Conservation (phyloP, 2,329 filamentous ascomycete genomes). For the Colletotrichum sublineola region DNA sequence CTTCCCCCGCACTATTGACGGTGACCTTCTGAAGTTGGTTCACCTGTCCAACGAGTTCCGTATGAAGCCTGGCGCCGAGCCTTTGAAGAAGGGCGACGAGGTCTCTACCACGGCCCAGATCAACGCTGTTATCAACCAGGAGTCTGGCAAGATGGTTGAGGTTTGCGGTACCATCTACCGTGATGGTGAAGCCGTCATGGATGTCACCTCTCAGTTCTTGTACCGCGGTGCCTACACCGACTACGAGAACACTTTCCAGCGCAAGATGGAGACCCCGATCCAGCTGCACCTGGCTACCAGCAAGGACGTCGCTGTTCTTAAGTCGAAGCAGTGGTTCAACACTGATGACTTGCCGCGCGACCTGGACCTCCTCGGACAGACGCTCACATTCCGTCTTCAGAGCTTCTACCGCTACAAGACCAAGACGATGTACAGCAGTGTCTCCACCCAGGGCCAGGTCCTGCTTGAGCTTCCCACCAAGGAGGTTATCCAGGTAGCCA, state of each 20-base stretch:
- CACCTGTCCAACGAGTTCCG: slow-evolving; percentile 98
- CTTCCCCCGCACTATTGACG: slow-evolving; percentile 96
- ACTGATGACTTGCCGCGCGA: slow-evolving; percentile 78
- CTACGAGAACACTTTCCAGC: slow-evolving; percentile 98
- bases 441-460: slow-evolving; percentile 93
- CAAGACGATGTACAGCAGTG: slow-evolving; percentile 88
- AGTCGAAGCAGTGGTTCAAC: slow-evolving; percentile 98
- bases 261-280: slow-evolving; percentile 95
- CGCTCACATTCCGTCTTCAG: slow-evolving; percentile 94
- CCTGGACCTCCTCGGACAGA: slow-evolving; percentile 91
- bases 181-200: slow-evolving; percentile 89
- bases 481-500: slow-evolving; percentile 97
- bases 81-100: slow-evolving; percentile 94
- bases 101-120: slow-evolving; percentile 94
- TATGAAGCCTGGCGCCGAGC: slow-evolving; percentile 96
- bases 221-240: slow-evolving; percentile 95
- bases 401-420: slow-evolving; percentile 96
- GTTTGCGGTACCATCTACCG: slow-evolving; percentile 97
- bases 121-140: slow-evolving; percentile 98
- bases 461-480: slow-evolving; percentile 95
- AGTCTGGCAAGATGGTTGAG: slow-evolving; percentile 99
- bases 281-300: slow-evolving; percentile 88
- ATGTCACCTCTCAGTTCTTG: slow-evolving; percentile 97
- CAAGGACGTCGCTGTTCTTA: slow-evolving; percentile 93
- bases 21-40: slow-evolving; percentile 94